These are phyloP conservation scores for Candida yuanshanica DNA, from an alignment of 805 yeast genomes.

Conservation along the genomic window DNA sequence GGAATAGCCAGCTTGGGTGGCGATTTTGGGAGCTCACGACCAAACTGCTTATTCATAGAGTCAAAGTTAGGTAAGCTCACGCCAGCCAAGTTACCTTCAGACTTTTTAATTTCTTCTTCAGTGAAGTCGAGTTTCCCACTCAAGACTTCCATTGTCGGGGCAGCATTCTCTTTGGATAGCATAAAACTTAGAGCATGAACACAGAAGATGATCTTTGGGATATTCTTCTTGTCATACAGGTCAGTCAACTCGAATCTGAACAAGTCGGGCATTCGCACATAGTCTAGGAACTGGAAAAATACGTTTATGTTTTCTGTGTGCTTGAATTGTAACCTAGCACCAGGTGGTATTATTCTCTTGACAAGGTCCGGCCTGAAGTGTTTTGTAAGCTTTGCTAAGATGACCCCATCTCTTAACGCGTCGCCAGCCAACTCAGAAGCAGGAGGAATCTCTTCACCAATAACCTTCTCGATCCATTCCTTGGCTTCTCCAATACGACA, in stretches of 20 bases:
- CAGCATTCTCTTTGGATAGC: conserved; percentile 46
- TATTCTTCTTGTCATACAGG: conserved; percentile 82
- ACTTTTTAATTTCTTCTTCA: conserved; percentile 60
- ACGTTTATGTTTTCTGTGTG: conserved; percentile 90
- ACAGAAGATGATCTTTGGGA: conserved; percentile 92
- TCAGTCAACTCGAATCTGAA: conserved; percentile 91
- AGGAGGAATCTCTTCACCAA: conserved; percentile 51
- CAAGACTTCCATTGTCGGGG: conserved; percentile 57
- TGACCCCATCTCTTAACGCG: conserved; percentile 76
- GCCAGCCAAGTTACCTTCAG: conserved; percentile 63
- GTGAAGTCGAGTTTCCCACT: conserved; percentile 59
- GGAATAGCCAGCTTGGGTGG: conserved; percentile 13
- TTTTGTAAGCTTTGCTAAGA: conserved; percentile 72
- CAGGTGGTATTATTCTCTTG: conserved; percentile 46
- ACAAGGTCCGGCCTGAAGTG: conserved; percentile 63
- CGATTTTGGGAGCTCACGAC: conserved; percentile 19
- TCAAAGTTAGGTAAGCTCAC: conserved; percentile 74
- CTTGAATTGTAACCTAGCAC: conserved; percentile 69
- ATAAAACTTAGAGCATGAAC: conserved; percentile 82
- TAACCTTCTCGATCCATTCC: conserved; percentile 65
- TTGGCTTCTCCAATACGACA: conserved; percentile 81
- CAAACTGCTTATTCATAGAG: conserved; percentile 39
- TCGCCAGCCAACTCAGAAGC: conserved; percentile 52
- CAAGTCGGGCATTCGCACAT: conserved; percentile 74
- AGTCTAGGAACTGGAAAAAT: conserved; percentile 66